Percentiles rank a stretch among this genome's conserved stretches.
These are phyloP conservation scores for Claviceps maximensis DNA, from an alignment of 2,329 filamentous ascomycete species.

Conservation along the genomic window DNA sequence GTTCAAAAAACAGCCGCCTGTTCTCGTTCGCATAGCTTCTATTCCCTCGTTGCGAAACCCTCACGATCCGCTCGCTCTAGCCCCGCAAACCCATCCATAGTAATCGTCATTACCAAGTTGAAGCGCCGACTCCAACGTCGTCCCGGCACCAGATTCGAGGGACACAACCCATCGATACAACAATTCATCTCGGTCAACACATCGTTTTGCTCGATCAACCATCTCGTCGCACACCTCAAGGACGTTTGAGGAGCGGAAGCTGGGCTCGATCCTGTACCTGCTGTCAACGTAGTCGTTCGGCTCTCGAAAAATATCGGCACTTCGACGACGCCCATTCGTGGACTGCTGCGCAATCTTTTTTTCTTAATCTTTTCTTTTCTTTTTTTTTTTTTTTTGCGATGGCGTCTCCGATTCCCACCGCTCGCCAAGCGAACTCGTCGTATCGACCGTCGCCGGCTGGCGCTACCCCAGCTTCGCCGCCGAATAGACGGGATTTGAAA, in stretches of 20 bases:
- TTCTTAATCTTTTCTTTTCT: too few relatives aligned
- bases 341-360: not conserved
- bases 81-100: not conserved
- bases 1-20: conserved; percentile 2
- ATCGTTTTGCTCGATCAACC: not conserved
- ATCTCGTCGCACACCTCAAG: not conserved
- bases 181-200: not conserved
- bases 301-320: not conserved
- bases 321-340: not conserved
- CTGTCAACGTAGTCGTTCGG: conserved; percentile 1
- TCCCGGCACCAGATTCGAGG: not conserved
- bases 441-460: conserved; percentile 13
- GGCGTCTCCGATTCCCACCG: conserved; percentile 23
- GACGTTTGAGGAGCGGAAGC: conserved; percentile 2
- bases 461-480: conserved; percentile 49
- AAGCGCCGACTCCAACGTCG: not conserved
- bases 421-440: conserved; percentile 19
- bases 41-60: not conserved
- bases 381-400: too few relatives aligned
- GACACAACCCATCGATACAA: not conserved
- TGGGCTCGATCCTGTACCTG: not conserved
- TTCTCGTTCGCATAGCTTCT: not conserved
- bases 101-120: not conserved
- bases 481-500: conserved; percentile 74
- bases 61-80: not conserved